Evolutionary conservation across 768 basidiomycete genomes (phyloP).

Genomic region (Postia placenta): DNA sequence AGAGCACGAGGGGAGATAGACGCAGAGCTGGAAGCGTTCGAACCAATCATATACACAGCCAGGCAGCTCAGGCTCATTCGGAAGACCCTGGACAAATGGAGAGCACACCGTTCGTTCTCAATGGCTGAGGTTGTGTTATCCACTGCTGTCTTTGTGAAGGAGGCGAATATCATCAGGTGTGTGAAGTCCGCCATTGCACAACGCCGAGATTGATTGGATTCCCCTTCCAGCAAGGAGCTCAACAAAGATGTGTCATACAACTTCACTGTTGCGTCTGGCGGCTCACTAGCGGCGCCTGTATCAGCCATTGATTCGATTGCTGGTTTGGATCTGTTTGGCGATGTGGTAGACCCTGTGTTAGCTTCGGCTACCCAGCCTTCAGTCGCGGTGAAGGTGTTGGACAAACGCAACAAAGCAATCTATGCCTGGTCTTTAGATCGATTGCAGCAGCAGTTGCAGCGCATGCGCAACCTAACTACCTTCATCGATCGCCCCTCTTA

Average conservation of each 20-base stretch:
- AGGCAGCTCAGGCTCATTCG: constrained; percentile 77
- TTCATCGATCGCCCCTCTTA: constrained; percentile 92
- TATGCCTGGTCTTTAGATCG: constrained; percentile 90
- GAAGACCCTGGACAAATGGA: constrained; percentile 82
- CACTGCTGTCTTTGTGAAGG: constrained; percentile 82
- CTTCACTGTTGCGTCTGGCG: constrained; percentile 84
- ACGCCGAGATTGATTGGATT: constrained; percentile 5
- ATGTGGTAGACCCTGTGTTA: constrained; percentile 80
- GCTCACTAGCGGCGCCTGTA: constrained; percentile 67
- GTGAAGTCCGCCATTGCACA: constrained; percentile 20
- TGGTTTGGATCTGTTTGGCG: constrained; percentile 87
- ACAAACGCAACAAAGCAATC: constrained; percentile 79
- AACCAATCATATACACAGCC: constrained; percentile 79
- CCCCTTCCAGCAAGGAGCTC: constrained; percentile 67
- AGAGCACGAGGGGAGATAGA: constrained; percentile 74
- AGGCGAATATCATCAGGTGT: constrained; percentile 90
- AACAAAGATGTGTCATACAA: constrained; percentile 87
- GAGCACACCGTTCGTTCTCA: constrained; percentile 75
- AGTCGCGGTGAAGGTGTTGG: constrained; percentile 86
- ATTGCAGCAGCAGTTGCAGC: constrained; percentile 81
- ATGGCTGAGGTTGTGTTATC: constrained; percentile 90
- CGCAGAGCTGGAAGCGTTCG: constrained; percentile 54
- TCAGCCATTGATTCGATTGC: constrained; percentile 85
- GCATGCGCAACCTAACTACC: constrained; percentile 89
- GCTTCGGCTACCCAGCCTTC: constrained; percentile 72